phyloP scores from a whole-genome alignment of 2,329 filamentous ascomycete species.

The Blumeria hordei region DNA sequence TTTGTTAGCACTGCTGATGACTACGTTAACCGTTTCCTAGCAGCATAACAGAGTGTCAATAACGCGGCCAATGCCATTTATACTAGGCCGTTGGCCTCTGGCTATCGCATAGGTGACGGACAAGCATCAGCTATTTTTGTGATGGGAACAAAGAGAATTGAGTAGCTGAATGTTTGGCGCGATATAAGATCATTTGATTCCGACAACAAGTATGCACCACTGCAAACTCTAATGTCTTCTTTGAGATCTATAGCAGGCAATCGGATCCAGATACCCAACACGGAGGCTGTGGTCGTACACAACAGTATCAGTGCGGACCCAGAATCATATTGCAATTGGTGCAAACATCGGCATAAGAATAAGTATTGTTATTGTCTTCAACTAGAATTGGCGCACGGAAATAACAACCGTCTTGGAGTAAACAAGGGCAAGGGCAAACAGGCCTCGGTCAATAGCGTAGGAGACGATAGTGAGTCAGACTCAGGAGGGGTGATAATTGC shows the following conservation, averaged over 20 bases:
- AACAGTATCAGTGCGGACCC: background rate
- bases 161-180: background rate
- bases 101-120: background rate
- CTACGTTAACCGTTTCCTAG: too few relatives aligned
- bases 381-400: background rate
- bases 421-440: background rate
- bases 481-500: too few relatives aligned
- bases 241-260: too few relatives aligned
- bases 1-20: background rate
- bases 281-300: background rate
- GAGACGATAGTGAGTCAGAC: too few relatives aligned
- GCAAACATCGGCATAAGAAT: background rate
- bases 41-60: too few relatives aligned
- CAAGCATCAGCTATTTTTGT: background rate
- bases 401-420: background rate
- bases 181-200: background rate
- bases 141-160: background rate
- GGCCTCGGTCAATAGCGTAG: too few relatives aligned
- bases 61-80: too few relatives aligned
- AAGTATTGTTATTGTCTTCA: background rate
- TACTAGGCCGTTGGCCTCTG: too few relatives aligned
- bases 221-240: too few relatives aligned
- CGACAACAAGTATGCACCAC: too few relatives aligned
- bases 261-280: background rate
- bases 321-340: background rate